These are phyloP conservation scores for Pythium myriotylum DNA, from an alignment of 352 stramenopile species.

Conservation along the genomic window DNA sequence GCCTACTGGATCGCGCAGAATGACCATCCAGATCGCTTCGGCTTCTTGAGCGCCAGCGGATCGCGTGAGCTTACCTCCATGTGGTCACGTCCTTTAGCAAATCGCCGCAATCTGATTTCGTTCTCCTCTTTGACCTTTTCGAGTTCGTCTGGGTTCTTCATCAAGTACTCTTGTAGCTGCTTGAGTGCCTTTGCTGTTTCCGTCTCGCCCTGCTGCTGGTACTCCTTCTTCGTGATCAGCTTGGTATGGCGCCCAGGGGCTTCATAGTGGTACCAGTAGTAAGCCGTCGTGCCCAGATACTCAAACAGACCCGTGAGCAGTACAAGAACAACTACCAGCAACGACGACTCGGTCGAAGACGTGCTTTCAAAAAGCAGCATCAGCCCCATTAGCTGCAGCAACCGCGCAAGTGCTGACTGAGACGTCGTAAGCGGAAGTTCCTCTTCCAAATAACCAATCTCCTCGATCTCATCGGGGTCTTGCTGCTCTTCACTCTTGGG, in stretches of 20 bases:
- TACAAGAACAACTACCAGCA: slow-evolving; percentile 70
- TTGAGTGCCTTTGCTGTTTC: slow-evolving; percentile 80
- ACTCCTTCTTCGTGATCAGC: slow-evolving; percentile 80
- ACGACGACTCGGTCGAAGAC: slow-evolving; percentile 74
- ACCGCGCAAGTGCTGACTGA: slow-evolving; percentile 62
- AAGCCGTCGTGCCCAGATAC: slow-evolving; percentile 64
- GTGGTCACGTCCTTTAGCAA: slow-evolving; percentile 77
- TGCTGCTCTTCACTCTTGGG: slow-evolving; percentile 48
- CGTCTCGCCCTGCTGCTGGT: slow-evolving; percentile 58
- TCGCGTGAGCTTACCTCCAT: slow-evolving; percentile 66
- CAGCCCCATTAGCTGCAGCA: slow-evolving; percentile 61
- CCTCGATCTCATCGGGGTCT: slow-evolving; percentile 65
- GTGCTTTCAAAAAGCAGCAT: slow-evolving; percentile 82
- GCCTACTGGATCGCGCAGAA: slow-evolving; percentile 24
- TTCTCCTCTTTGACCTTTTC: slow-evolving; percentile 83
- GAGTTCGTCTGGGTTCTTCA: slow-evolving; percentile 69
- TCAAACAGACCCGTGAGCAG: slow-evolving; percentile 74
- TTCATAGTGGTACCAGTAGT: slow-evolving; percentile 88
- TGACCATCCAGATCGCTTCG: slow-evolving; percentile 8
- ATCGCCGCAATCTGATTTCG: slow-evolving; percentile 78
- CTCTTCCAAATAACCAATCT: slow-evolving; percentile 70
- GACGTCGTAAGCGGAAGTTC: slow-evolving; percentile 62
- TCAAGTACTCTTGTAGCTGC: slow-evolving; percentile 65
- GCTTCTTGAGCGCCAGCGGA: slow-evolving; percentile 28
- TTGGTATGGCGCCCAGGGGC: slow-evolving; percentile 59